Base-by-base conservation (phyloP, 2,329 filamentous ascomycete genomes). In the Zasmidium angulare region DNA sequence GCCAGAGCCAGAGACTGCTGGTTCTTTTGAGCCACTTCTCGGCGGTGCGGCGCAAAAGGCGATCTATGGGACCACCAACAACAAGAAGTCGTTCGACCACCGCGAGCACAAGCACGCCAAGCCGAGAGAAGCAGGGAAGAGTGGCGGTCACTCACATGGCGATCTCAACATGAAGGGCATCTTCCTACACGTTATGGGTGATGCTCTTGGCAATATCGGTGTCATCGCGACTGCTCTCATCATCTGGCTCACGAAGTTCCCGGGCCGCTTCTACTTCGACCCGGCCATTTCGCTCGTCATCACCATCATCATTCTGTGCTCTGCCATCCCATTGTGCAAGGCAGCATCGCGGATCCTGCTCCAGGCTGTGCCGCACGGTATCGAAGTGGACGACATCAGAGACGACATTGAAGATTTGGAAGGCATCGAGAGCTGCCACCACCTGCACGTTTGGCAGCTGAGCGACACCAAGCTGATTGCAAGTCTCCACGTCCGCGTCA, bases 361-460 rank as follows among this genome's bases (percentile, higher is more conserved):
- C 0, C 95, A 99, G 77, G 95, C 93, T 1, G 96, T 95, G 0
- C 95, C 95, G 0, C 88, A 92, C 60, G 90, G 93, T 55, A 87
- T 99, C 68, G 88, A 88, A 67, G 86, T 97, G 58, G 89, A 93
- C 65, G 90, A 98, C 60, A 93, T 99, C 75, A 90, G 91, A 66
- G 88, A 93, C 66, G 95, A 99, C 73, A 96, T 99, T 55, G 86
- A 93, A 71, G 79, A 84, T 17, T 85, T 99, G 4, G 89, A 89
- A 0, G 93, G 93, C 46, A 89, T 99, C 50, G 81, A 95, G 62
- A 91, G 89, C 73, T 96, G 92, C 71, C 95, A 99, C 76, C 93
- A 99, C 74, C 83, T 99, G 21, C 95, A 99, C 74, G 92, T 99
- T 63, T 99, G 95, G 95, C 93, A 98, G 75, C 84, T 99, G 31